Evolutionary conservation across 2,329 filamentous ascomycete genomes (phyloP).

Genomic region (Kalaharituber pfeilii): DNA sequence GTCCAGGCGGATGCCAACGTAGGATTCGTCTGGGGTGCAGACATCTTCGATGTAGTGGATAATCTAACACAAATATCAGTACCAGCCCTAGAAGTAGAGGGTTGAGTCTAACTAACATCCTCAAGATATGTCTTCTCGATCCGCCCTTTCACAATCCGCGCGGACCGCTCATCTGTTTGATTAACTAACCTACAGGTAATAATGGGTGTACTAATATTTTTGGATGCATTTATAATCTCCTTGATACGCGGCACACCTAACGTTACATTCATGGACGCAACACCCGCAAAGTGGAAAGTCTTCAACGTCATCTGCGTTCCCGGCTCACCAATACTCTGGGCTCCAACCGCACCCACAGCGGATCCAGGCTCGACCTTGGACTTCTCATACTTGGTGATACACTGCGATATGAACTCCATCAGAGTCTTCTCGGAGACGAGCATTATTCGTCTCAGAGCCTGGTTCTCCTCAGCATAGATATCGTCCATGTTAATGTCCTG

Average conservation of each 20-base stretch:
- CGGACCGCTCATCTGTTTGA: slow-evolving; percentile 54
- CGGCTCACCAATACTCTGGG: slow-evolving; percentile 93
- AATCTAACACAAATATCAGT: slow-evolving; percentile 26
- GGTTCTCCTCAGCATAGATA: slow-evolving; percentile 7
- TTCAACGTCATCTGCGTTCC: slow-evolving; percentile 99
- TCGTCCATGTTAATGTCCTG: slow-evolving; percentile 24
- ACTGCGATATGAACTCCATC: slow-evolving; percentile 58
- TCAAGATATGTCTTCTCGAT: slow-evolving; percentile 89
- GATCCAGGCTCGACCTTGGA: slow-evolving; percentile 89
- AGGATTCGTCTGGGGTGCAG: slow-evolving; percentile 61
- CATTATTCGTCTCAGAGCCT: slow-evolving; percentile 16
- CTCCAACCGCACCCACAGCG: slow-evolving; percentile 86
- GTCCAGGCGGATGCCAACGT: slow-evolving; percentile 68
- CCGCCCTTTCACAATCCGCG: slow-evolving; percentile 77
- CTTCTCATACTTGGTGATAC: slow-evolving; percentile 75
- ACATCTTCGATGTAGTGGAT: slow-evolving; percentile 71
- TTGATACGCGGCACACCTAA: slow-evolving; percentile 99
- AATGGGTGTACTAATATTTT: slow-evolving; percentile 81
- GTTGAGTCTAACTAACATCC: slow-evolving; percentile 36
- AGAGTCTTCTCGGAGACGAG: slow-evolving; percentile 55
- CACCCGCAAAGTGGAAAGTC: slow-evolving; percentile 99
- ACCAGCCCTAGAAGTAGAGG: background rate
- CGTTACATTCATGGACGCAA: slow-evolving; percentile 97
- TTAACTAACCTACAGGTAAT: slow-evolving; percentile 75
- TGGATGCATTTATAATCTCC: slow-evolving; percentile 98